Evolutionary conservation across 768 basidiomycete species (phyloP).

Genomic region (Bullera alba): DNA sequence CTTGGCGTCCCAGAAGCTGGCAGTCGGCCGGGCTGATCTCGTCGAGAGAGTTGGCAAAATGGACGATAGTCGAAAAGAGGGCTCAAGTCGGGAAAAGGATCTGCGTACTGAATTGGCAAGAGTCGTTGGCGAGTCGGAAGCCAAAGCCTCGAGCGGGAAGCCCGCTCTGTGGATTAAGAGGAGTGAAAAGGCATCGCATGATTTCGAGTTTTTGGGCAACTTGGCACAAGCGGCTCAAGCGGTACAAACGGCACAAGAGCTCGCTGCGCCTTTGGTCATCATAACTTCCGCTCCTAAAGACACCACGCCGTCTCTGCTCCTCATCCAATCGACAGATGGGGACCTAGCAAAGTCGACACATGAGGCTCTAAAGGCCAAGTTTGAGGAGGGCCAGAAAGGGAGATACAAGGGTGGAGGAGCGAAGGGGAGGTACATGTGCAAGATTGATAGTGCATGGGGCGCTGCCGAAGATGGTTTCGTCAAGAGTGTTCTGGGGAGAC

Average conservation of each 20-base stretch:
- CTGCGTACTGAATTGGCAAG: constrained; percentile 21
- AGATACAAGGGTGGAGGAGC: constrained; percentile 44
- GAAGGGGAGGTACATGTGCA: constrained; percentile 42
- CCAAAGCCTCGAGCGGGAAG: neutral
- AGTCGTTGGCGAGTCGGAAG: constrained; percentile 8
- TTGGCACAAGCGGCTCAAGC: neutral
- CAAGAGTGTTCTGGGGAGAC: constrained; percentile 1
- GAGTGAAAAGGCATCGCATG: constrained; percentile 34
- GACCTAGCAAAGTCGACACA: constrained; percentile 32
- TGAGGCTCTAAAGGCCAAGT: constrained; percentile 23
- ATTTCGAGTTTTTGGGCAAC: constrained; percentile 36
- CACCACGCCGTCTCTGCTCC: constrained; percentile 13
- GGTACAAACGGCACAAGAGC: neutral
- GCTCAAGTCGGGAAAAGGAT: constrained; percentile 2
- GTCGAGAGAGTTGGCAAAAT: constrained; percentile 56
- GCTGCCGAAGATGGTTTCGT: constrained; percentile 18
- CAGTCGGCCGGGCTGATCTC: constrained; percentile 61
- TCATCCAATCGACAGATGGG: constrained; percentile 28
- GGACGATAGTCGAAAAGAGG: constrained; percentile 50
- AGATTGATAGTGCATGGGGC: constrained; percentile 40
- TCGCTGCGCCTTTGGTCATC: constrained; percentile 6
- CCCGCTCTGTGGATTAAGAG: constrained; percentile 20
- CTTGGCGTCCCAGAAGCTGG: constrained; percentile 57
- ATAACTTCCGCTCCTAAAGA: constrained; percentile 17
- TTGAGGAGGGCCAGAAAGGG: constrained; percentile 24